Base-by-base conservation (phyloP, 2,329 filamentous ascomycete species). In the Aspergillus neoniger region DNA sequence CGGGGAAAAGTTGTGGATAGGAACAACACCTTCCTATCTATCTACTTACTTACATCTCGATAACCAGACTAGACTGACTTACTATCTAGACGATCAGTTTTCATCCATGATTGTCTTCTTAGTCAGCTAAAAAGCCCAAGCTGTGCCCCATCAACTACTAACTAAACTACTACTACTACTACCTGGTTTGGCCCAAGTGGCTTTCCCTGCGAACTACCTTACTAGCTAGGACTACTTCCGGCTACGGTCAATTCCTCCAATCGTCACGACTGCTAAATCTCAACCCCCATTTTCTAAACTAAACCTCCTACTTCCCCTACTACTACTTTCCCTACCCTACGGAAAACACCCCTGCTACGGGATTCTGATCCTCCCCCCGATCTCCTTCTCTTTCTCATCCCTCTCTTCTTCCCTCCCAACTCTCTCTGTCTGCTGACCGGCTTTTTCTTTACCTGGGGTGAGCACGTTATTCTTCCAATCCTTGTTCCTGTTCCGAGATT, bases 401-500 rank as follows among this genome's bases (percentile, higher is more conserved):
- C 47, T 51, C 23, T 14, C 15, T n/a, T 30, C 23, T 25, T 38
- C 38, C 38, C 41, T 38, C 51, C 17, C 36, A 15, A 15, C 43
- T 52, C 38, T 21, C 51, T 49, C 48, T 52, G 23, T 21, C 51
- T 49, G 43, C 51, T 56, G 50, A 57, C 55, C 36, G 58, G 38
- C 57, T 54, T 55, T 25, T 39, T 32, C 55, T 28, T 30, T 30
- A 30, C 54, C 15, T 32, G 8, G 57, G 44, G 60, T 52, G 55
- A 55, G 51, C 52, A 50, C 59, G 55, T 44, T 61, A 58, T 43
- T 32, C 41, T 28, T 32, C 50, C 51, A 50, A 59, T 62, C 59
- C 62, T 63, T 56, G 59, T 60, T 61, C 48, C 57, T 65, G 58
- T 64, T 66, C 64, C 64, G 63, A 65, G 63, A 65, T 63, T 65